Percentiles rank a stretch among this genome's conserved stretches.
phyloP scores from a whole-genome alignment of 257 asterid species.

The Thymus mandschuricus region DNA sequence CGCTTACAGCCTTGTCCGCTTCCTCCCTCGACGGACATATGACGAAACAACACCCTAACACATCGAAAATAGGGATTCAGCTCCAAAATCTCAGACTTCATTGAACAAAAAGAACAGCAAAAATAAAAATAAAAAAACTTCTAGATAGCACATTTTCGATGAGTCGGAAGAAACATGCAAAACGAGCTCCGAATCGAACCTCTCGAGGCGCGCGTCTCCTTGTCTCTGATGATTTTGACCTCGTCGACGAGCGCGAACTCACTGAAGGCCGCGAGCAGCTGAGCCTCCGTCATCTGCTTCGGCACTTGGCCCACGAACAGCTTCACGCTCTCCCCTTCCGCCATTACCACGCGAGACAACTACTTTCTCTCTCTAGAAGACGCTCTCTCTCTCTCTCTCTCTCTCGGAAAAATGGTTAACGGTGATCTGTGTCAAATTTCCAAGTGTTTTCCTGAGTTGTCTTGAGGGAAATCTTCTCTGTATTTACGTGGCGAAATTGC shows the following conservation, averaged over 20 bases:
- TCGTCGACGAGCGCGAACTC: constrained; percentile 80
- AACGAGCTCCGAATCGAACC: constrained; percentile 50
- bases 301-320: constrained; percentile 98
- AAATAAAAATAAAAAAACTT: background rate
- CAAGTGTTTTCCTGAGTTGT: constrained; percentile 32
- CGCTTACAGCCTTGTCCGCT: constrained; percentile 88
- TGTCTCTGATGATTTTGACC: constrained; percentile 92
- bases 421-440: constrained; percentile 33
- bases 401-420: constrained; percentile 18
- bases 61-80: constrained; percentile 41
- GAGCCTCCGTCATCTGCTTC: constrained; percentile 80
- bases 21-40: constrained; percentile 91
- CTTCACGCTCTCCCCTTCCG: constrained; percentile 96
- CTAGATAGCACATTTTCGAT: constrained; percentile 46
- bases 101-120: no score
- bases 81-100: constrained; percentile 20
- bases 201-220: constrained; percentile 89
- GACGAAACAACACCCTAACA: constrained; percentile 87
- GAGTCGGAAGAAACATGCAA: constrained; percentile 38
- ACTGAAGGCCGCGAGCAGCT: constrained; percentile 65
- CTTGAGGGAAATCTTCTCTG: constrained; percentile 47
- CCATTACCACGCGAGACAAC: constrained; percentile 52
- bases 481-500: constrained; percentile 21
- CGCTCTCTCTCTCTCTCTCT: no score
- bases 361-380: constrained; percentile 32